Evolutionary conservation across 345 rosid genomes (phyloP).

Genomic region (Lepidium didymum): DNA sequence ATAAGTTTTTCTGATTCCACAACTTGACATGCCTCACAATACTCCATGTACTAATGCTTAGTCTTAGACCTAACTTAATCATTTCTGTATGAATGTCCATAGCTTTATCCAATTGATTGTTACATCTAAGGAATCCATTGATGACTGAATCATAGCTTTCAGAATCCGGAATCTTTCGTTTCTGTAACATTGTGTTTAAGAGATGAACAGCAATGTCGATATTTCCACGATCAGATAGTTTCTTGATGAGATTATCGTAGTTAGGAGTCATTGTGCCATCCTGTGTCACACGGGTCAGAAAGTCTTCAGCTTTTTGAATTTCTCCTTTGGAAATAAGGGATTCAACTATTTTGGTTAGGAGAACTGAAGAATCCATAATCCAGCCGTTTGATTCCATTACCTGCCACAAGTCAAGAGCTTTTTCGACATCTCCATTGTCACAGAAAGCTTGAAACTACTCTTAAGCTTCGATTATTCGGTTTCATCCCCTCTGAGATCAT

Average conservation of each 20-base stretch:
- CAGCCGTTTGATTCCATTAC: conserved; percentile 50
- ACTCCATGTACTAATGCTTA: conserved; percentile 44
- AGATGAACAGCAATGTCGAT: conserved; percentile 49
- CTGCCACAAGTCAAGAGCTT: conserved; percentile 41
- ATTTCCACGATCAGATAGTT: conserved; percentile 37
- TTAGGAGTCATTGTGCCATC: conserved; percentile 18
- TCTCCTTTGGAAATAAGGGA: conserved; percentile 7
- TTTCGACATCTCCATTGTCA: conserved; percentile 39
- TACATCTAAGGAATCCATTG: conserved; percentile 33
- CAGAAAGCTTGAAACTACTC: conserved; percentile 34
- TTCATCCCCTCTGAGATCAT: conserved; percentile 49
- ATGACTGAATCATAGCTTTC: conserved; percentile 55
- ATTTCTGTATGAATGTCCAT: conserved; percentile 60
- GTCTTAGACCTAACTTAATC: conserved; percentile 46
- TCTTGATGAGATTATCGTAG: conserved; percentile 54
- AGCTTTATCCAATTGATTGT: conserved; percentile 33
- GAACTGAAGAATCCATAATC: conserved; percentile 35
- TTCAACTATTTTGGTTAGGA: conserved; percentile 36
- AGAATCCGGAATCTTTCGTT: conserved; percentile 36
- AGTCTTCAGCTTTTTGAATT: conserved; percentile 47
- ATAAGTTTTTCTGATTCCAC: conserved; percentile 52
- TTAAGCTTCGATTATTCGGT: conserved; percentile 56
- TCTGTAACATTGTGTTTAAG: conserved; percentile 58
- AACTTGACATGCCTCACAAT: conserved; percentile 38
- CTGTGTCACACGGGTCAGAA: conserved; percentile 40